Evolutionary conservation across 2,329 filamentous ascomycete species (phyloP).

Genomic region (Aspergillus niger): DNA sequence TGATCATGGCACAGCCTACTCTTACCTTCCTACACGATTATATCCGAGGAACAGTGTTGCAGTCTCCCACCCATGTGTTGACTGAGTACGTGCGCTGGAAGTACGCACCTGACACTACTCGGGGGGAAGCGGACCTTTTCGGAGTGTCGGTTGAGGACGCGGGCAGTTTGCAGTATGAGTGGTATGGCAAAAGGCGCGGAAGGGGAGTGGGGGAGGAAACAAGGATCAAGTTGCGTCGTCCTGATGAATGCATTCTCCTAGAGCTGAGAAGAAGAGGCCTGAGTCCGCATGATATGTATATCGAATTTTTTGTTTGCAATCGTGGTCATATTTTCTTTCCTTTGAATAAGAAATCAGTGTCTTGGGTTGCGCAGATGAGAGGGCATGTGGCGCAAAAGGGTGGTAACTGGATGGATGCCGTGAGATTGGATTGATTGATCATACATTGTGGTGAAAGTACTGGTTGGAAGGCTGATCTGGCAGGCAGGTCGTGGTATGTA

Average conservation of each 20-base stretch:
- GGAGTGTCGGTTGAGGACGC: conserved; percentile 57
- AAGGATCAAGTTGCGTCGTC: conserved; percentile 51
- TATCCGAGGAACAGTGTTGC: conserved; percentile 59
- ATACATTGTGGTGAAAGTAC: not conserved
- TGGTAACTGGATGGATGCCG: conserved; percentile 5
- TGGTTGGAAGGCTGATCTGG: not conserved
- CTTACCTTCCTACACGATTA: conserved; percentile 61
- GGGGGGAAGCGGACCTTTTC: conserved; percentile 43
- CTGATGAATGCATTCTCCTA: conserved; percentile 60
- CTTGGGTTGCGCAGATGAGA: conserved; percentile 13
- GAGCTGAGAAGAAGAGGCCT: conserved; percentile 59
- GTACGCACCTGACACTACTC: conserved; percentile 38
- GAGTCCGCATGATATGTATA: conserved; percentile 55
- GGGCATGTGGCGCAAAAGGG: conserved; percentile 1
- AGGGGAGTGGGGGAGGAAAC: not conserved
- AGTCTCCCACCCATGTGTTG: conserved; percentile 55
- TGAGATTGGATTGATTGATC: conserved; percentile 3
- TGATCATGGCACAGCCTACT: conserved; percentile 62
- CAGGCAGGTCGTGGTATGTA: not conserved
- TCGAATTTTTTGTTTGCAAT: conserved; percentile 55
- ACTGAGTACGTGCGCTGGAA: conserved; percentile 61
- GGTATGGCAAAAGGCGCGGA: conserved; percentile 31
- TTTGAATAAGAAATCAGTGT: not conserved
- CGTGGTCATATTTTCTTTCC: not conserved
- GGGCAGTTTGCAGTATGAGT: conserved; percentile 49